Percentiles rank a stretch among this genome's conserved stretches.
Conservation (phyloP, 352 stramenopile species). For the Globisporangium recalcitrans region DNA sequence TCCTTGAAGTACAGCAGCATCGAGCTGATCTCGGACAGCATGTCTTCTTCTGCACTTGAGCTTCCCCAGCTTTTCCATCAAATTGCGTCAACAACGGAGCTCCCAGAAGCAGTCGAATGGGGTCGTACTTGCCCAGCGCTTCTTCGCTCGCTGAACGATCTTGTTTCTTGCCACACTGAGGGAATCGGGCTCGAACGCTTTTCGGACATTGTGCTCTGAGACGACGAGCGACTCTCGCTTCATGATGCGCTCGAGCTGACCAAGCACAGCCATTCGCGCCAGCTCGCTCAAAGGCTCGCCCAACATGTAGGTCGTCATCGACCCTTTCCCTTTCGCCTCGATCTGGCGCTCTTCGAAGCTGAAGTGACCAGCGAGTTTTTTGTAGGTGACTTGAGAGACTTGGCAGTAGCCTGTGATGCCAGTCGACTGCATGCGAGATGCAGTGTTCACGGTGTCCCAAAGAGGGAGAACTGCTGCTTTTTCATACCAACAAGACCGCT, state of each 20-base stretch:
- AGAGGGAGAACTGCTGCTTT: slow-evolving; percentile 92
- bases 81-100: slow-evolving; percentile 34
- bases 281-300: slow-evolving; percentile 63
- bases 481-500: slow-evolving; percentile 87
- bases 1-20: slow-evolving; percentile 64
- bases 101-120: slow-evolving; percentile 45
- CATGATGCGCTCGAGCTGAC: slow-evolving; percentile 60
- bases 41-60: slow-evolving; percentile 49
- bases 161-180: slow-evolving; percentile 42
- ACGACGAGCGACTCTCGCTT: slow-evolving; percentile 65
- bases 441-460: slow-evolving; percentile 92
- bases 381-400: slow-evolving; percentile 77
- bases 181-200: slow-evolving; percentile 47
- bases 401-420: slow-evolving; percentile 75
- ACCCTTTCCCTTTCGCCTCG: slow-evolving; percentile 84
- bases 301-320: slow-evolving; percentile 81
- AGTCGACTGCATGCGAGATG: slow-evolving; percentile 88
- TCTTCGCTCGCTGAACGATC: slow-evolving; percentile 44
- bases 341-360: slow-evolving; percentile 76
- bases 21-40: slow-evolving; percentile 58
- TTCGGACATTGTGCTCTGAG: slow-evolving; percentile 36
- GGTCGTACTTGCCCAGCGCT: slow-evolving; percentile 57
- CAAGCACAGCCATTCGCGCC: slow-evolving; percentile 46
- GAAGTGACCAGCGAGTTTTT: slow-evolving; percentile 73
- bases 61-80: slow-evolving; percentile 19